phyloP scores from a whole-genome alignment of 2,329 filamentous ascomycete genomes.

The Microcyclospora pomicola region DNA sequence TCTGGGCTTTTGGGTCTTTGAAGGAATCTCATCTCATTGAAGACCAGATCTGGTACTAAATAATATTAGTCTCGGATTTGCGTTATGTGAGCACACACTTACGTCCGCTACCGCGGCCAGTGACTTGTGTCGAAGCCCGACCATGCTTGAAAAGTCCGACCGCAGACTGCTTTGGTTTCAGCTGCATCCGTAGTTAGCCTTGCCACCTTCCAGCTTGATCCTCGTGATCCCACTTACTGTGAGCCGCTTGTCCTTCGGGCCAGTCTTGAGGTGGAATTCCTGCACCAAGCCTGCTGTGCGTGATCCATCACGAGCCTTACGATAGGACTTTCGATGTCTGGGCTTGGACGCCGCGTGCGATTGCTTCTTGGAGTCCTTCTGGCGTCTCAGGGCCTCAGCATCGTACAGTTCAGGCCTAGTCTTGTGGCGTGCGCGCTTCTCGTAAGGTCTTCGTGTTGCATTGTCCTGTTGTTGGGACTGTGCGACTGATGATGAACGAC shows the following conservation, averaged over 20 bases:
- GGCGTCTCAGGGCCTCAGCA: slow-evolving; percentile 15
- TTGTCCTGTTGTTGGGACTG: not conserved
- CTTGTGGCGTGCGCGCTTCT: slow-evolving; percentile 32
- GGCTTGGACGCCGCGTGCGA: slow-evolving; percentile 3
- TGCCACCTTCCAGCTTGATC: not conserved
- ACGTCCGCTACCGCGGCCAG: slow-evolving; percentile 25
- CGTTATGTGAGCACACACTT: slow-evolving; percentile 21
- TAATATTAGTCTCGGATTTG: slow-evolving; percentile 4
- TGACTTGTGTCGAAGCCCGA: slow-evolving; percentile 31
- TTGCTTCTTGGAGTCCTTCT: slow-evolving; percentile 5
- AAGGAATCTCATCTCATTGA: slow-evolving; percentile 38
- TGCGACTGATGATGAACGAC: not conserved
- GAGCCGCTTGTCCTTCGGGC: slow-evolving; percentile 29
- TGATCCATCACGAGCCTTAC: slow-evolving; percentile 24
- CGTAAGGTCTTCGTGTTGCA: slow-evolving; percentile 20
- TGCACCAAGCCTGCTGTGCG: slow-evolving; percentile 26
- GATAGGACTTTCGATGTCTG: slow-evolving; percentile 21
- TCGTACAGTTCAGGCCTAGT: slow-evolving; percentile 34
- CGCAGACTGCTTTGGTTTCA: slow-evolving; percentile 26
- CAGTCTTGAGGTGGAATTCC: slow-evolving; percentile 32
- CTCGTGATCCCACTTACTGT: slow-evolving; percentile 25
- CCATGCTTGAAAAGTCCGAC: slow-evolving; percentile 37
- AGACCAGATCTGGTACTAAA: slow-evolving; percentile 37
- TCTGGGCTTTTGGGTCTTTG: slow-evolving; percentile 19
- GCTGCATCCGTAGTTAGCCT: slow-evolving; percentile 18